A percentile compares a stretch with the other conserved stretches of the same genome.
Conservation (phyloP, 176 grass and related monocot species). For the Rhipidocladum racemiflorum region DNA sequence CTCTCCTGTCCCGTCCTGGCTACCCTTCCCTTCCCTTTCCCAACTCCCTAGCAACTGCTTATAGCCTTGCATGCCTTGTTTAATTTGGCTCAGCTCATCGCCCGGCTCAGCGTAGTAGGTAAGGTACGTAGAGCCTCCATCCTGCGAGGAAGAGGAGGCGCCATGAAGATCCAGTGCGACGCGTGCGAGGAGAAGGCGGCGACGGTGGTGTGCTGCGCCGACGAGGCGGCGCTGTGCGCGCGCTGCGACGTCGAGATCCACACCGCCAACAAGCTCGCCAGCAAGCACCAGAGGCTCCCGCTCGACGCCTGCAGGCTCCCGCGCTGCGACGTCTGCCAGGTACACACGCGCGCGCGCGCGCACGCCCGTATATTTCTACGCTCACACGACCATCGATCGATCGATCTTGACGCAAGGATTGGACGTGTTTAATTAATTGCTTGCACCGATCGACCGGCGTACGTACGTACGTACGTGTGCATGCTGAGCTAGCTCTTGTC, state of each 20-base stretch:
- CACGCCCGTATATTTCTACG: too few relatives aligned
- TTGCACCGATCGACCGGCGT: not conserved
- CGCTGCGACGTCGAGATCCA: conserved; percentile 78
- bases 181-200: conserved; percentile 68
- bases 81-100: not conserved
- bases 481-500: not conserved
- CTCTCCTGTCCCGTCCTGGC: too few relatives aligned
- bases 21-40: too few relatives aligned
- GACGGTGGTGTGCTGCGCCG: conserved; percentile 75
- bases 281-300: conserved; percentile 85
- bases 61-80: conserved; percentile 33
- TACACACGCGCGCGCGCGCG: not conserved
- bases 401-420: not conserved
- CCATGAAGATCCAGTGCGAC: conserved; percentile 92
- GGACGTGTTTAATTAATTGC: not conserved
- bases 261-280: conserved; percentile 77
- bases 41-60: not conserved
- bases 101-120: not conserved
- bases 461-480: not conserved
- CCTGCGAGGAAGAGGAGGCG: not conserved
- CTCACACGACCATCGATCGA: not conserved
- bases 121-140: not conserved
- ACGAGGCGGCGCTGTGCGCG: conserved; percentile 91
- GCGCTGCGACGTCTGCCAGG: conserved; percentile 80
- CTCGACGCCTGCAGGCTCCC: conserved; percentile 67